These are phyloP conservation scores for Aspergillus fumigatus DNA, from an alignment of 2,329 filamentous ascomycete genomes.

Conservation along the genomic window DNA sequence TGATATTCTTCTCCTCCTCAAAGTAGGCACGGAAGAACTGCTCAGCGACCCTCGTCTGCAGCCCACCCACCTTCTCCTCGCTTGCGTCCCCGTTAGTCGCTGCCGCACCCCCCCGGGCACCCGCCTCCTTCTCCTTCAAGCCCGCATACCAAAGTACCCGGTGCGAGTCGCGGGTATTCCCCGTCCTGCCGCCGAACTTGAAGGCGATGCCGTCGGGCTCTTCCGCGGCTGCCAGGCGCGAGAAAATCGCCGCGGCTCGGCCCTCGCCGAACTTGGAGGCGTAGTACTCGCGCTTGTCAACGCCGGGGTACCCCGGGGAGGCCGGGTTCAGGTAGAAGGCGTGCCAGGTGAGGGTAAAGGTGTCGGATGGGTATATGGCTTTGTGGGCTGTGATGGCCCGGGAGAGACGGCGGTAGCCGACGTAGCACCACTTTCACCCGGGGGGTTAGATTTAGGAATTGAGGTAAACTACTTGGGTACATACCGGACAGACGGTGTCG, in stretches of 20 bases:
- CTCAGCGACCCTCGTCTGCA: slow-evolving; percentile 58
- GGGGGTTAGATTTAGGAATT: not conserved
- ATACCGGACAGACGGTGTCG: slow-evolving; percentile 72
- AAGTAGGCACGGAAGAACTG: slow-evolving; percentile 64
- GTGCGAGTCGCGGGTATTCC: slow-evolving; percentile 76
- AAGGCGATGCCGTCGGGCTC: slow-evolving; percentile 67
- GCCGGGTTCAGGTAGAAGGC: slow-evolving; percentile 76
- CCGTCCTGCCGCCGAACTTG: slow-evolving; percentile 64
- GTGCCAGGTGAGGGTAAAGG: slow-evolving; percentile 68
- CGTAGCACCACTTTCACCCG: slow-evolving; percentile 62
- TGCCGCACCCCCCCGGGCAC: not conserved
- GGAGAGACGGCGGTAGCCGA: slow-evolving; percentile 72
- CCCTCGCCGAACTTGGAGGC: slow-evolving; percentile 60
- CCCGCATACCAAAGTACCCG: slow-evolving; percentile 67
- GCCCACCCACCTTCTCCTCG: slow-evolving; percentile 36
- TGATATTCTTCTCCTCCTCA: slow-evolving; percentile 61
- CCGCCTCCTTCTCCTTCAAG: slow-evolving; percentile 36
- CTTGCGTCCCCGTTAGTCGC: slow-evolving; percentile 6
- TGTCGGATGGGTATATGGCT: slow-evolving; percentile 61
- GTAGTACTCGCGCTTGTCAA: slow-evolving; percentile 56
- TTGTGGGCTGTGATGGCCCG: slow-evolving; percentile 66
- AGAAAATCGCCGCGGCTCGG: slow-evolving; percentile 54
- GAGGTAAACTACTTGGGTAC: not conserved
- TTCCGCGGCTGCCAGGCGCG: slow-evolving; percentile 56
- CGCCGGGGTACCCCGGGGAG: slow-evolving; percentile 47